A percentile compares a stretch with the other conserved stretches of the same genome.
These are phyloP conservation scores for Backusella morwellensis DNA, from an alignment of 192 early-diverging fungal genomes.

Conservation along the genomic window DNA sequence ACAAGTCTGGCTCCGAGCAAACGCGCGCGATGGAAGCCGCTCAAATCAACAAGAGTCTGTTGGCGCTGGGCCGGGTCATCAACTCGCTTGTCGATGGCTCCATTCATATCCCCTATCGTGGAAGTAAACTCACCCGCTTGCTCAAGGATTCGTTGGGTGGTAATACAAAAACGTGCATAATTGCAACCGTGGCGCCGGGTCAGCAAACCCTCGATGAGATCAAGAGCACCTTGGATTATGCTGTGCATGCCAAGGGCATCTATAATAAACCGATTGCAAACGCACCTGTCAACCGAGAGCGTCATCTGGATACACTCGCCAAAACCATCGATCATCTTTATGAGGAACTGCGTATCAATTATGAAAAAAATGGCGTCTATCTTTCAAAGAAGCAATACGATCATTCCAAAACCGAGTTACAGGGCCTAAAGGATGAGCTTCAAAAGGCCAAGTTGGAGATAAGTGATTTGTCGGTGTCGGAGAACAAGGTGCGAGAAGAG, in stretches of 20 bases:
- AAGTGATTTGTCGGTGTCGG: neutral
- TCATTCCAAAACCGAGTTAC: conserved; percentile 46
- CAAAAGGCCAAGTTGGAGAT: conserved; percentile 13
- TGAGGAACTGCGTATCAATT: conserved; percentile 65
- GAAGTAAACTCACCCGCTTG: conserved; percentile 87
- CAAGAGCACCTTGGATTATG: conserved; percentile 75
- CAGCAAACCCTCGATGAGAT: conserved; percentile 67
- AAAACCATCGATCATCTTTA: conserved; percentile 77
- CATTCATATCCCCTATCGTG: conserved; percentile 71
- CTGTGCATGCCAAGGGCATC: conserved; percentile 74
- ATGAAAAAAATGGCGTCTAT: conserved; percentile 84
- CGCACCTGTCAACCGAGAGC: conserved; percentile 78
- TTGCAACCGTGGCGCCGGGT: conserved; percentile 89
- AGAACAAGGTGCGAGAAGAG: neutral
- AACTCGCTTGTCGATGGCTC: conserved; percentile 58
- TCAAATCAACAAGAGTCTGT: conserved; percentile 83
- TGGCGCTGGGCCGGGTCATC: conserved; percentile 73
- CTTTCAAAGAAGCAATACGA: conserved; percentile 67
- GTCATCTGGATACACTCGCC: conserved; percentile 78
- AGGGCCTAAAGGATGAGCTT: conserved; percentile 42
- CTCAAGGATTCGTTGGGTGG: conserved; percentile 92
- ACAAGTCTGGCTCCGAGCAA: conserved; percentile 84
- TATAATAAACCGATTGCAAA: conserved; percentile 76
- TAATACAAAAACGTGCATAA: conserved; percentile 90
- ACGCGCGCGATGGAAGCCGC: conserved; percentile 83